A percentile compares a stretch with the other conserved stretches of the same genome.
Conservation (phyloP, 768 basidiomycete genomes). For the Mycena filopes region DNA sequence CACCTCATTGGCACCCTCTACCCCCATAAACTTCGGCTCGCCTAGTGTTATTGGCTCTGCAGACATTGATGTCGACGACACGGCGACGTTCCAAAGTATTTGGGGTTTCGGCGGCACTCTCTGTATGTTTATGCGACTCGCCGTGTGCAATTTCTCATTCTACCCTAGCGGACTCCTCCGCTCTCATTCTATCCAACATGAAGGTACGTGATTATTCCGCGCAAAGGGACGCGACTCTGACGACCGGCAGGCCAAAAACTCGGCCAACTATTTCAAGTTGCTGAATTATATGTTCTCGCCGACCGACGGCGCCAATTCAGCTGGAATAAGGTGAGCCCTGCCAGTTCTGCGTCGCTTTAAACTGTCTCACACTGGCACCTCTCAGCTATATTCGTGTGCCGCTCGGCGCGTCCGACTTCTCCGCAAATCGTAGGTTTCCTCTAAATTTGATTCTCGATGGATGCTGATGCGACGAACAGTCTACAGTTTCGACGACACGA, state of each 20-base stretch:
- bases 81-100: conserved; percentile 66
- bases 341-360: too few relatives aligned
- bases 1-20: conserved; percentile 55
- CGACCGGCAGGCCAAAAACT: conserved; percentile 55
- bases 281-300: conserved; percentile 70
- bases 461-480: conserved; percentile 42
- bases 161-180: conserved; percentile 75
- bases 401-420: conserved; percentile 81
- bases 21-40: conserved; percentile 67
- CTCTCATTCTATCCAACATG: conserved; percentile 65
- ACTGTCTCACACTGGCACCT: neutral
- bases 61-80: conserved; percentile 71
- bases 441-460: neutral
- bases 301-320: conserved; percentile 67
- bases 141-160: neutral
- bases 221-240: neutral
- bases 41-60: conserved; percentile 69
- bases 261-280: conserved; percentile 66
- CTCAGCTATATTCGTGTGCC: conserved; percentile 58
- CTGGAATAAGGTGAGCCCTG: conserved; percentile 77
- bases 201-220: conserved; percentile 58
- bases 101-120: conserved; percentile 75
- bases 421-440: conserved; percentile 56
- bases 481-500: conserved; percentile 75
- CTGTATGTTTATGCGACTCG: conserved; percentile 52